Base-by-base conservation (phyloP, 2,329 filamentous ascomycete species). In the Colletotrichum lentis region DNA sequence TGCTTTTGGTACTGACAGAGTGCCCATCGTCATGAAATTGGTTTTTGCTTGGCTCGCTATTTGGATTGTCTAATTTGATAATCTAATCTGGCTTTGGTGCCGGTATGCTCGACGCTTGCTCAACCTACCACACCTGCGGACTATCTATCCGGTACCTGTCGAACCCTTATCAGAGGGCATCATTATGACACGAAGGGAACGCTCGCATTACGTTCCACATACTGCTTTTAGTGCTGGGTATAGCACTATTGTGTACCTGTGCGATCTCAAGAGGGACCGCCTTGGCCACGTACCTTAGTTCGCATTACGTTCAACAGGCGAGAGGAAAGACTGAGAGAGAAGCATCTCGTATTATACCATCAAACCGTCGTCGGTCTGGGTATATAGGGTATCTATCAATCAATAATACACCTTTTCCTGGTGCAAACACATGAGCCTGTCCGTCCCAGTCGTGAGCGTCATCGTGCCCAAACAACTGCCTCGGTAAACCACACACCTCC, bases 371-470 rank as follows among this genome's bases (percentile, higher is more conserved):
- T 53, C 57, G 16, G 12, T 44, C 27, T 31, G 27, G 27, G 8
- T 31, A 46, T 52, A 53, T 54, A 67, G 67, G 67, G 67, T 69
- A 69, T 69, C 67, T 67, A 60, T 56, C 62, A 68, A 44, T 31
- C 27, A 10, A 10, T 31, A 31, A 8, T 37, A 37, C 66, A 56
- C 66, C 44, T 52, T 60, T 47, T 35, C 14, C 56, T n/a, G 43
- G 56, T 53, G 56, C 37, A 57, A 55, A 60, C 22, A 44, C 52
- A 67, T 55, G 37, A 61, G 39, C 31, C 43, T 47, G 20, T 18
- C n/a, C 52, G 46, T 44, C 54, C 57, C 52, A 57, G 22, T 69
- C 67, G 47, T 69, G 52, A 67, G 61, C 39, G 47, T 54, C 20
- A 46, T 62, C 31, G 37, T 44, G 14, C 39, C 57, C 22, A 46